Evolutionary conservation across 345 rosid genomes (phyloP), one percentile per base, ranked within the genome.

Genomic region (Erucastrum elatum): DNA sequence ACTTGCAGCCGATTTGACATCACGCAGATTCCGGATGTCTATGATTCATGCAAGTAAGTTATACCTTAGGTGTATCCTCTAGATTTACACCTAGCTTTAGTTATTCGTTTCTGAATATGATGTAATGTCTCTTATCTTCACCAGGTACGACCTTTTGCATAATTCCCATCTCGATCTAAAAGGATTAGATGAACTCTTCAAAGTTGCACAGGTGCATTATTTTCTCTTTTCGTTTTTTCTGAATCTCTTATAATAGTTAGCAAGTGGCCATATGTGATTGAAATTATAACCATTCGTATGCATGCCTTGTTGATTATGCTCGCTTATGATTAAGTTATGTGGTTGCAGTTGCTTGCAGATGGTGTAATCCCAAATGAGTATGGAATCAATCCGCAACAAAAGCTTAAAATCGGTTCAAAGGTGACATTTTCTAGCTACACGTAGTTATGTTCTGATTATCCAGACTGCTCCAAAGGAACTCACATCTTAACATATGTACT

Each of bases 31-130:
- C 99, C 99, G 8, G 99, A 96, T 85, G 89, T 96, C 75, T 96
- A 96, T 63, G 99, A 96, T 90, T 96, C 99, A 7, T 93, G 97
- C 99, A 96, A 96, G 99, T 95, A 88, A 90, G 99, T 87, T 59
- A 62, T 70, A 27, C 67, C 71, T 61, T 74, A 41, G 68, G 3
- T 58, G 13, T 55, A 3, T 5, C 6, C 7, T 49, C 60, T 60
- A 49, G 15, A 29, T 80, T 80, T 64, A 8, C 7, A 11, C 30
- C 60, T 66, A 58, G 25, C 73, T 66, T 29, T 76, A 5, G 25
- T 59, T 79, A 34, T 13, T 46, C 25, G 33, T 80, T 65, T 46
- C 27, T 64, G n/a, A 39, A 69, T 39, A 31, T 70, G 67, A 16
- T 55, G 41, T 29, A 39, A 64, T 74, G 63, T 39, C 15, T 71